Evolutionary conservation across 495 filamentous ascomycete genomes (phyloP), one percentile per base, ranked within the genome.

Genomic region (Aspergillus hancockii): DNA sequence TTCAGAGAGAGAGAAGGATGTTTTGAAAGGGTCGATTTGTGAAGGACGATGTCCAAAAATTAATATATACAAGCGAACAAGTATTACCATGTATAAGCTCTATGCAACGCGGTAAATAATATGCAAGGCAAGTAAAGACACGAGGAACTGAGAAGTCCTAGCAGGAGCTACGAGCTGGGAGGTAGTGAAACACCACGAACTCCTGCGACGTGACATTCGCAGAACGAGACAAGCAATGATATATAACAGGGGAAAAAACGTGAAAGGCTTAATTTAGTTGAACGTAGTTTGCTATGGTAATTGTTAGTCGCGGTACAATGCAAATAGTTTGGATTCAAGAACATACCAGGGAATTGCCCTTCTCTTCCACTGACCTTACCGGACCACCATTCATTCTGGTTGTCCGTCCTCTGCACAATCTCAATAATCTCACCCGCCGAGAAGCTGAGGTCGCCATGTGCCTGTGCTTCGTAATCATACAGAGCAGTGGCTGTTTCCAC

Each of bases 371-470:
- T 76, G 55, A 94, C 60, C 69, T 82, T 87, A 7, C 94, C 94
- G 2, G 80, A 86, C 94, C 94, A 99, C 94, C 94, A 99, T 73
- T 98, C 94, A 65, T 99, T 96, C 51, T 90, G 89, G 62, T 95
- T 96, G 16, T 79, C 78, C 13, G 92, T 96, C 47, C 90, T 81
- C 60, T 82, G 79, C 13, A 91, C 70, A 57, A 99, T 91, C 71
- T 97, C 92, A 65, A 99, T 98, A 28, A 90, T 76, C 59, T 99
- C 95, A 4, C 94, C 95, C 0, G 91, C 85, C 4, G 81, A 84
- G 69, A 99, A 99, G 66, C 90, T 95, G 54, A 99, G 79, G 70
- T 99, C 94, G 1, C 92, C 92, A 55, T 96, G 93, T 3, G 93
- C 93, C 66, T 97, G 92, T 19, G 94, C 94, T 61, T 97, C 90